Conservation (phyloP, 345 rosid genomes). For the Bruguiera parviflora region DNA sequence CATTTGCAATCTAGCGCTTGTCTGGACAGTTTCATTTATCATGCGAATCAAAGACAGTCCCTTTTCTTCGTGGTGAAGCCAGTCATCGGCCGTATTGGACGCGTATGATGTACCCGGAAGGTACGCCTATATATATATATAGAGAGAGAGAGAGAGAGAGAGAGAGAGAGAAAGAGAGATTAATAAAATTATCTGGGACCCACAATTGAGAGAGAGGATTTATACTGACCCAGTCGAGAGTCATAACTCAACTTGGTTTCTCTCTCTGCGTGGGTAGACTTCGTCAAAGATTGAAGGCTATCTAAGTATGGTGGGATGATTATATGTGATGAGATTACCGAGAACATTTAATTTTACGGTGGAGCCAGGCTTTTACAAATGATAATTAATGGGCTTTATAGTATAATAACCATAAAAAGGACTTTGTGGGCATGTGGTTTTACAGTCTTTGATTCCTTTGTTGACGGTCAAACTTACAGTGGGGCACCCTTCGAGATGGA, state of each 20-base stretch:
- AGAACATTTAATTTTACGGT: constrained; percentile 39
- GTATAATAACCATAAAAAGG: constrained; percentile 13
- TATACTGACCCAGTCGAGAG: constrained; percentile 28
- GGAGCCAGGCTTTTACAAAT: constrained; percentile 21
- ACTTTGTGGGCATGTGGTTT: constrained; percentile 40
- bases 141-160: too few relatives aligned
- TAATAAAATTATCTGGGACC: too few relatives aligned
- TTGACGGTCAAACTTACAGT: constrained; percentile 50
- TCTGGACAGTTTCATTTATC: too few relatives aligned
- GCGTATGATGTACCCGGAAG: too few relatives aligned
- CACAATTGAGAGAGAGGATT: not conserved
- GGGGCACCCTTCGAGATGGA: constrained; percentile 33
- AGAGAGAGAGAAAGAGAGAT: too few relatives aligned
- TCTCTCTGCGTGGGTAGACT: not conserved
- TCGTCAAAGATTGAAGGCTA: constrained; percentile 19
- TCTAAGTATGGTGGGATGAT: constrained; percentile 26
- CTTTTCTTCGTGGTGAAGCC: too few relatives aligned
- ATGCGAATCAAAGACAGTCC: too few relatives aligned
- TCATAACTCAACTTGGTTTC: not conserved
- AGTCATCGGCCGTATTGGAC: too few relatives aligned
- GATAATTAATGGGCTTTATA: too few relatives aligned
- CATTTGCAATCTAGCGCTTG: too few relatives aligned
- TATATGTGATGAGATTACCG: constrained; percentile 39
- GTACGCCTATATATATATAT: too few relatives aligned
- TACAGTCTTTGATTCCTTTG: constrained; percentile 44